phyloP scores from a whole-genome alignment of 2,329 filamentous ascomycete species.

The Fusarium praegraminearum region DNA sequence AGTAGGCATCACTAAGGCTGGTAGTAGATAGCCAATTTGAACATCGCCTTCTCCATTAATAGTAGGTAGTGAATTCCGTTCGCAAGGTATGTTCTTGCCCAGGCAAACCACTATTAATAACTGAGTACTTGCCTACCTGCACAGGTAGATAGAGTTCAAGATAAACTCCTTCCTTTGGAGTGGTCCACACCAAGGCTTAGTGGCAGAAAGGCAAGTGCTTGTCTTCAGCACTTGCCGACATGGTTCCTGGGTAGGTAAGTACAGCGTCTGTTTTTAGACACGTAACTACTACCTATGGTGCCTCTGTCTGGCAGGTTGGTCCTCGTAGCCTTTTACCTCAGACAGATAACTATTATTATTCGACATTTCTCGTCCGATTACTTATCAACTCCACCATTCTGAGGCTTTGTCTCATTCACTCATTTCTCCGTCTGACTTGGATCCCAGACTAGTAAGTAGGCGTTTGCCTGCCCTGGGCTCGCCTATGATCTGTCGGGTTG shows the following conservation, averaged over 20 bases:
- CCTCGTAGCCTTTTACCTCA: too few relatives aligned
- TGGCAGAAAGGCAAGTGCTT: not conserved
- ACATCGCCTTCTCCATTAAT: not conserved
- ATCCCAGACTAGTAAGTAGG: not conserved
- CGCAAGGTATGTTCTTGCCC: not conserved
- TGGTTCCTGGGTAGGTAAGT: not conserved
- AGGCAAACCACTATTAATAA: not conserved
- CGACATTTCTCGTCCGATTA: not conserved
- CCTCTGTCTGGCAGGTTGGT: not conserved
- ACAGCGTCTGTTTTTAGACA: not conserved
- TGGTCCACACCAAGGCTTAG: not conserved
- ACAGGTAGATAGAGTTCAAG: constrained; percentile 30
- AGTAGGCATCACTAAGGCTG: too few relatives aligned
- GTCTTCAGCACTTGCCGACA: not conserved
- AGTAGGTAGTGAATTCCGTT: not conserved
- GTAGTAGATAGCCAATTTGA: not conserved
- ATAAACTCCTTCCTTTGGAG: constrained; percentile 22
- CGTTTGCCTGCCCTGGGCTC: constrained; percentile 7
- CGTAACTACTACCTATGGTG: not conserved
- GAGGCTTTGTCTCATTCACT: not conserved
- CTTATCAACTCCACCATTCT: constrained; percentile 19
- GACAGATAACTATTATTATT: not conserved
- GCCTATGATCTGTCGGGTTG: constrained; percentile 12
- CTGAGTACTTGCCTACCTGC: not conserved
- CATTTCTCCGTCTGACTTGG: constrained; percentile 14